These are phyloP conservation scores for Liriodendron chinense DNA, from an alignment of 164 flowering plant genomes.

Conservation along the genomic window DNA sequence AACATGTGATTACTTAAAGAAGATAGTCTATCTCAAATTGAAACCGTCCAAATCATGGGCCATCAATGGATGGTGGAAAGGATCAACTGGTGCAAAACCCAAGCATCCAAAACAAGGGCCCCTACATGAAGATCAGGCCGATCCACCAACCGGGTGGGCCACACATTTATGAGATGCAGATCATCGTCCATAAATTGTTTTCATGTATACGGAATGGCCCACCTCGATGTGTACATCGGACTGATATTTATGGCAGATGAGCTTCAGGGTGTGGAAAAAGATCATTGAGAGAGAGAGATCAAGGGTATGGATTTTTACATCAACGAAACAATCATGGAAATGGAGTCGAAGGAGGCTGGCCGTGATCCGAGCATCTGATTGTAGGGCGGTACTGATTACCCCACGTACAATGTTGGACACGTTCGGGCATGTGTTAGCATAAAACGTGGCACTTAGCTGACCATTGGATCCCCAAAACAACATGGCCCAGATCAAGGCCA, in stretches of 20 bases:
- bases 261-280: background rate
- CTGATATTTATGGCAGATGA: too few species aligned
- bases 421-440: constrained; percentile 47
- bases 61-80: too few species aligned
- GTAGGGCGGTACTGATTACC: constrained; percentile 32
- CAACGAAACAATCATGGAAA: constrained; percentile 74
- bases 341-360: constrained; percentile 61
- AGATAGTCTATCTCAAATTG: too few species aligned
- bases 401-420: constrained; percentile 32
- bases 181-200: too few species aligned
- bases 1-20: too few species aligned
- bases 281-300: background rate
- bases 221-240: background rate
- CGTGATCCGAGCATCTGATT: constrained; percentile 35
- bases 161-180: too few species aligned
- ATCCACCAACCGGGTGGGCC: too few species aligned
- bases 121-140: too few species aligned
- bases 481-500: background rate
- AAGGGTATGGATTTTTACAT: constrained; percentile 23
- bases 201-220: background rate
- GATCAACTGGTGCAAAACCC: too few species aligned
- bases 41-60: too few species aligned
- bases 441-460: constrained; percentile 44
- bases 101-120: too few species aligned
- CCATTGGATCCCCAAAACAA: constrained; percentile 19